A percentile compares a stretch with the other conserved stretches of the same genome.
Evolutionary conservation across 352 stramenopile species (phyloP).

Genomic region (Elongisporangium anandrum): DNA sequence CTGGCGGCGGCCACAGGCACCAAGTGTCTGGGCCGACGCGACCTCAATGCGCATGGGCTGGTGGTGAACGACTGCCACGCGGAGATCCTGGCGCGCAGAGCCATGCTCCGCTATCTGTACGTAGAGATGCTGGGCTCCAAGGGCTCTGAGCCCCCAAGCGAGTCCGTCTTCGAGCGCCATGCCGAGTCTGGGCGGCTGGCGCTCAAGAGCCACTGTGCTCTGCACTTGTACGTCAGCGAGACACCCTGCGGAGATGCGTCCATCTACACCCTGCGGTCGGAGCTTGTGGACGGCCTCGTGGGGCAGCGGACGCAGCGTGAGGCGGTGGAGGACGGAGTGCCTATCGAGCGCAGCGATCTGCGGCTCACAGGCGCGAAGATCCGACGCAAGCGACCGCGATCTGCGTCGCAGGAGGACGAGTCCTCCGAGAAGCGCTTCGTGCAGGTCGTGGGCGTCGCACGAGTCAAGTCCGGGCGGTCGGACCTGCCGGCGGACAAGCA

Average conservation of each 20-base stretch:
- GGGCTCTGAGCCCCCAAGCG: conserved; percentile 8
- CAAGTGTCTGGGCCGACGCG: conserved; percentile 73
- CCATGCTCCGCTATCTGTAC: conserved; percentile 86
- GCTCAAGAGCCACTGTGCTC: conserved; percentile 49
- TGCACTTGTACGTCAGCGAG: conserved; percentile 92
- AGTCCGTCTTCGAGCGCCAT: conserved; percentile 48
- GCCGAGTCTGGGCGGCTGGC: conserved; percentile 25
- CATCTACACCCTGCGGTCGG: conserved; percentile 86
- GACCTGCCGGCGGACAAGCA: conserved; percentile 85
- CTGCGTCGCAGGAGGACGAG: not conserved
- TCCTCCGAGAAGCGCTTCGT: conserved; percentile 43
- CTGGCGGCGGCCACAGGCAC: conserved; percentile 58
- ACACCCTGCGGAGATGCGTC: conserved; percentile 91
- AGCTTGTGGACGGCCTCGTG: conserved; percentile 62
- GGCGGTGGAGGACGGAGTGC: conserved; percentile 4
- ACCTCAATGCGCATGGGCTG: conserved; percentile 62
- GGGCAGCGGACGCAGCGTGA: conserved; percentile 28
- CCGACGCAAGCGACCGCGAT: conserved; percentile 22
- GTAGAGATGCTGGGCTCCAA: conserved; percentile 51
- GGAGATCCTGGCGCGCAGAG: conserved; percentile 86
- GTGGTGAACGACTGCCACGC: conserved; percentile 93
- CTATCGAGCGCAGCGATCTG: conserved; percentile 32
- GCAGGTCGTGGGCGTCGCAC: conserved; percentile 71
- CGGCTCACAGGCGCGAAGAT: conserved; percentile 63
- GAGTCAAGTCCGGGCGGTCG: conserved; percentile 90